Evolutionary conservation across 192 early-diverging fungal genomes (phyloP), one percentile per base, ranked within the genome.

Genomic region (Coemansia sp.): DNA sequence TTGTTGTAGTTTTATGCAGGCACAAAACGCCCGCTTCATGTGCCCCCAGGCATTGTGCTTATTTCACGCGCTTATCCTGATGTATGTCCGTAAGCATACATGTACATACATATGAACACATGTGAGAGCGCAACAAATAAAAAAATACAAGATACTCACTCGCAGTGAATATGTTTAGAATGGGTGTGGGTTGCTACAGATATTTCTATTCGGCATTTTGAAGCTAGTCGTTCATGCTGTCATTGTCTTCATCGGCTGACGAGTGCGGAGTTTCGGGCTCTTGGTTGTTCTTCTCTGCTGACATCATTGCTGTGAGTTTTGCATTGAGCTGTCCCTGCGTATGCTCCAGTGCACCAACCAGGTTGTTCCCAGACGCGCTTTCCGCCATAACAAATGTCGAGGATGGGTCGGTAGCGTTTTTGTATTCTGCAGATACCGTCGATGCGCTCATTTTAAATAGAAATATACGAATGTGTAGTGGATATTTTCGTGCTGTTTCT

Each of bases 251-350:
- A 10, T 59, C 53, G 14, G 24, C 34, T 37, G 67, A 40, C 9
- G 56, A 13, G 3, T 46, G 26, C 16, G 43, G 18, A 1, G 70
- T 51, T 3, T 28, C 14, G 1, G 59, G 10, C 16, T 33, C 33
- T 11, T 21, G 9, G 23, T 5, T 51, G 48, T 23, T 26, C 50
- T 73, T 73, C 56, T 79, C 76, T 16, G 59, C 66, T 0, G 73
- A 67, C 11, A 79, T 50, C 39, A 79, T 59, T 6, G 55, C 23
- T 2, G 76, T 79, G 9, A 79, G 42, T 34, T 61, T 60, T 20
- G 71, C n/a, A 38, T 79, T 79, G 28, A 79, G 67, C 1, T 66
- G 63, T 2, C 28, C 34, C 35, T 79, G 71, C 39, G 61, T 60
- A 14, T 23, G 10, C 46, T 73, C 71, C 5, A 79, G 71, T 14